Evolutionary conservation across 331 rosid species (phyloP), one percentile per base, ranked within the genome.

Genomic region (Acacia concinna): DNA sequence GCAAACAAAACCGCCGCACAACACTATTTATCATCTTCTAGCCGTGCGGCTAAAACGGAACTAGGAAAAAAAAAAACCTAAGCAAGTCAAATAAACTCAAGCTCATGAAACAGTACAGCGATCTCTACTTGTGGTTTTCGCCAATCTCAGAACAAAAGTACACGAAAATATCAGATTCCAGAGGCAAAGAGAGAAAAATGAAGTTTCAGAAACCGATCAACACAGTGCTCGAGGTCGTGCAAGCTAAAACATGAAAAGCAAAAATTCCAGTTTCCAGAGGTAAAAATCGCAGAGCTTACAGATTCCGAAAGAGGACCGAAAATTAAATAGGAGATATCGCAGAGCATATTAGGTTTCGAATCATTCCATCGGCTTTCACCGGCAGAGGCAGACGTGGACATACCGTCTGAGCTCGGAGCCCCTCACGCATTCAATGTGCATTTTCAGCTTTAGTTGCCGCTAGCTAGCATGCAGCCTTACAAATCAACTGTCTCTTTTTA

Each of bases 201-300:
- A 31, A 66, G 71, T 46, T 57, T 68, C 20, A 44, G 74, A 62
- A 62, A 83, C 81, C 82, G 65, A 77, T 83, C 66, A 78, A 79
- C 85, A 78, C 87, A 74, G 52, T 63, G 37, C 46, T 83, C 77
- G 83, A 86, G 83, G 84, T 63, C 66, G 23, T 21, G 81, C 25
- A 57, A 69, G 71, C 87, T 66, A 78, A 81, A 74, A 83, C 85
- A 74, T 77, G 82, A 56, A 81, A 86, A 81, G 62, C 83, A 65
- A 30, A 28, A 71, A 35, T 35, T 73, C 6, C 23, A 23, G 14
- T 20, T 51, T 62, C 14, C 37, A 43, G 37, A 11, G 32, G 32
- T 66, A 49, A 2, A 68, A n/a, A 62, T 0, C 17, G 74, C 5
- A n/a, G 49, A 31, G 49, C 65, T 44, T 74, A 78, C 71, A 5